A percentile compares a stretch with the other conserved stretches of the same genome.
phyloP scores from a whole-genome alignment of 345 rosid species.

The Brassica carinata region DNA sequence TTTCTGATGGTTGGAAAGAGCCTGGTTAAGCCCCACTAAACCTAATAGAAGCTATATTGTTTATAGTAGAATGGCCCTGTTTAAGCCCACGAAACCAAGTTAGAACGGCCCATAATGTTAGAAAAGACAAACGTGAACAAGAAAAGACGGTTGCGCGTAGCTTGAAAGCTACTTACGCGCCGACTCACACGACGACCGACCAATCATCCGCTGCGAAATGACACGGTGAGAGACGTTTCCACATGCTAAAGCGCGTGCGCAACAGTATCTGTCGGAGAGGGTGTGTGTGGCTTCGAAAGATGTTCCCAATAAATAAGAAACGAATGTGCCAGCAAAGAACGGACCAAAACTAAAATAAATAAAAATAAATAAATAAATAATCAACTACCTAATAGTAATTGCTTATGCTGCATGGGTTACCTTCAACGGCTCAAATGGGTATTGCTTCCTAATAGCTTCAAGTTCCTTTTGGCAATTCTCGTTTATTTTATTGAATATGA shows the following conservation, averaged over 20 bases:
- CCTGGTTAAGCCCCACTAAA: too few species aligned
- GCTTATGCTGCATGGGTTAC: background rate
- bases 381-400: background rate
- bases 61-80: too few species aligned
- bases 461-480: background rate
- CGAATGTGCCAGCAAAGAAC: constrained; percentile 42
- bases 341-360: constrained; percentile 29
- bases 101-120: too few species aligned
- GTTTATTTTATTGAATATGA: background rate
- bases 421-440: background rate
- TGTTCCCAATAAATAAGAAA: constrained; percentile 36
- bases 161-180: constrained; percentile 33
- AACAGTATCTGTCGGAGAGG: background rate
- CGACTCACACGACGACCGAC: constrained; percentile 26
- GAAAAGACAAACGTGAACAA: constrained; percentile 22
- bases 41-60: too few species aligned
- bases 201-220: background rate
- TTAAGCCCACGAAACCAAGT: too few species aligned
- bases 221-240: background rate
- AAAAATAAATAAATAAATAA: background rate
- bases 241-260: constrained; percentile 1
- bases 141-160: constrained; percentile 29
- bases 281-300: background rate
- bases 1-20: too few species aligned
- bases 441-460: background rate